These are phyloP conservation scores for Aspergillus viridinutans DNA, from an alignment of 2,329 filamentous ascomycete genomes.

Conservation along the genomic window DNA sequence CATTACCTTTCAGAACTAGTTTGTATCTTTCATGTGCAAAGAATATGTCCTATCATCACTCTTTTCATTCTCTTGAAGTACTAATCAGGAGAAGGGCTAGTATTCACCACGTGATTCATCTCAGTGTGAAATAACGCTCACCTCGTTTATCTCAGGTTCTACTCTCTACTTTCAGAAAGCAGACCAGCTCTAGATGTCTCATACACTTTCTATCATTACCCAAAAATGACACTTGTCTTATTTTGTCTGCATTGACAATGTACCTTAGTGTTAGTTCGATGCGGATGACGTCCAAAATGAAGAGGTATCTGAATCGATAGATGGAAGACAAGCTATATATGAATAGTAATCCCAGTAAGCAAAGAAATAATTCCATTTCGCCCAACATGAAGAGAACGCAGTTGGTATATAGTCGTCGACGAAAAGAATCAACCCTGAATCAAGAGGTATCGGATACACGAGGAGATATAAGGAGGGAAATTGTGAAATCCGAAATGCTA, in stretches of 20 bases:
- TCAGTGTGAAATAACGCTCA: neutral
- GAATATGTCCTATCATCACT: neutral
- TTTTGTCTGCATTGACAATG: neutral
- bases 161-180: neutral
- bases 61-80: neutral
- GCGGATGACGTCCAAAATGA: neutral
- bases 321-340: neutral
- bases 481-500: neutral
- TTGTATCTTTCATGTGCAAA: neutral
- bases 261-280: neutral
- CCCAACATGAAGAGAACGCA: conserved; percentile 13
- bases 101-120: neutral
- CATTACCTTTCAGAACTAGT: neutral
- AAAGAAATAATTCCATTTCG: conserved; percentile 10
- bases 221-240: neutral
- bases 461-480: conserved; percentile 2
- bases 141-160: neutral
- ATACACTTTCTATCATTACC: neutral
- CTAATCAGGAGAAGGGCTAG: neutral
- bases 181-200: neutral
- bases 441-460: conserved; percentile 5
- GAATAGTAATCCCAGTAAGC: neutral
- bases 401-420: conserved; percentile 17
- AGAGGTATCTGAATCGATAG: neutral
- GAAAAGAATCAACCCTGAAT: conserved; percentile 8